phyloP scores from a whole-genome alignment of 2,329 filamentous ascomycete genomes.

The Didymella pinodella region DNA sequence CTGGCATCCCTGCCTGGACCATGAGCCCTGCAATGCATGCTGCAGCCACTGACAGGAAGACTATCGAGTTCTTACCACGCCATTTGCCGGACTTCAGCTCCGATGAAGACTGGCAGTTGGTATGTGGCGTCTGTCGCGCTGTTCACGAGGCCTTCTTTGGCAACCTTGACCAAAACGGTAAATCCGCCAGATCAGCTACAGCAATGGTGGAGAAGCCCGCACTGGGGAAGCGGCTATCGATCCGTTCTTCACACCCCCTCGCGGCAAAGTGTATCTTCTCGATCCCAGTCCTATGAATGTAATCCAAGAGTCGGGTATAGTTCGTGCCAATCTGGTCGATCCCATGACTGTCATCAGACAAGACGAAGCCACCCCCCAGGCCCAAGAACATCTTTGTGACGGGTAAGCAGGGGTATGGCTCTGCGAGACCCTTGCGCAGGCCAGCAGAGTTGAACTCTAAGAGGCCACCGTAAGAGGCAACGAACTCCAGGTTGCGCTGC shows the following conservation, averaged over 20 bases:
- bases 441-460: conserved; percentile 90
- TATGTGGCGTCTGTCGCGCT: conserved; percentile 17
- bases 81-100: conserved; percentile 20
- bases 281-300: conserved; percentile 72
- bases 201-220: conserved; percentile 47
- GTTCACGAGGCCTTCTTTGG: conserved; percentile 9
- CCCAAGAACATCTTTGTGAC: conserved; percentile 81
- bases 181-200: conserved; percentile 37
- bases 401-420: conserved; percentile 84
- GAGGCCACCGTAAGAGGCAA: conserved; percentile 78
- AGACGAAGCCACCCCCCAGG: conserved; percentile 81
- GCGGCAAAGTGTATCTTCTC: conserved; percentile 58
- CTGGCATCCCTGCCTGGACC: not conserved
- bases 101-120: conserved; percentile 11
- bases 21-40: conserved; percentile 19
- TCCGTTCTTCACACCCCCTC: conserved; percentile 25
- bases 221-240: conserved; percentile 46
- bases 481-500: conserved; percentile 74
- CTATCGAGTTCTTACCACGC: conserved; percentile 16
- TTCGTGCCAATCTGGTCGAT: conserved; percentile 87
- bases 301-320: conserved; percentile 74
- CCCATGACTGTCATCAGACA: conserved; percentile 95
- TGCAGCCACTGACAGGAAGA: conserved; percentile 18
- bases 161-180: conserved; percentile 42
- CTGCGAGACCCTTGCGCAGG: conserved; percentile 85